phyloP scores from a whole-genome alignment of 1,284 basidiomycete genomes.

The Microbotryum violaceum region DNA sequence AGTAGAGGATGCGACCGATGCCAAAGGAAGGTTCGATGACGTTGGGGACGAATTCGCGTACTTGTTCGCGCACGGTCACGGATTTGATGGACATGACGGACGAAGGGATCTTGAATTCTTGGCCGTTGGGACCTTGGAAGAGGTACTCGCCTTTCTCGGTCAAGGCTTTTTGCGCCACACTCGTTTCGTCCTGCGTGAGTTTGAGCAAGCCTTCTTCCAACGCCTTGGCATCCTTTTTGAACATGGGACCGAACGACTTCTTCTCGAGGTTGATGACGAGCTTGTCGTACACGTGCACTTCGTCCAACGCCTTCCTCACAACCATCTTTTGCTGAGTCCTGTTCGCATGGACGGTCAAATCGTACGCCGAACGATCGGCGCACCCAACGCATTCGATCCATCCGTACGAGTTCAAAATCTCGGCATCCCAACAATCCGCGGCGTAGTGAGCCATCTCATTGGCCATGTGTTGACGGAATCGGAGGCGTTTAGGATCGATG shows the following conservation, averaged over 20 bases:
- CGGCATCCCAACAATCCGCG: conserved; percentile 98
- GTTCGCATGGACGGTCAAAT: conserved; percentile 56
- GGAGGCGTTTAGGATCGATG: conserved; percentile 72
- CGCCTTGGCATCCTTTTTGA: conserved; percentile 71
- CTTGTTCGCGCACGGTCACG: conserved; percentile 88
- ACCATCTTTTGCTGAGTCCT: conserved; percentile 48
- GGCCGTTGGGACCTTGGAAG: conserved; percentile 50
- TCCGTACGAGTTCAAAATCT: conserved; percentile 87
- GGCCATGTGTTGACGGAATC: conserved; percentile 94
- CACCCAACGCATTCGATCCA: conserved; percentile 99
- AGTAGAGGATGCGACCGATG: conserved; percentile 91
- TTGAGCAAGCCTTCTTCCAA: conserved; percentile 64
- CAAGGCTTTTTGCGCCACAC: conserved; percentile 65
- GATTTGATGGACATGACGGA: conserved; percentile 72
- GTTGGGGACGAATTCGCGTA: conserved; percentile 91
- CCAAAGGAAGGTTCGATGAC: conserved; percentile 99
- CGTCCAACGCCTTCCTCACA: conserved; percentile 67
- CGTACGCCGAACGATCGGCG: conserved; percentile 95
- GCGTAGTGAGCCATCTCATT: conserved; percentile 99
- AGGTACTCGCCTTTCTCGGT: conserved; percentile 44
- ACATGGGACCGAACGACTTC: conserved; percentile 81
- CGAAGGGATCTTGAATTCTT: conserved; percentile 62
- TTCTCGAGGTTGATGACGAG: conserved; percentile 73
- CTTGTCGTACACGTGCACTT: conserved; percentile 67
- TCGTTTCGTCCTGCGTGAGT: conserved; percentile 62